Conservation (phyloP, 1,284 basidiomycete species). For the Volvariella surrecta region DNA sequence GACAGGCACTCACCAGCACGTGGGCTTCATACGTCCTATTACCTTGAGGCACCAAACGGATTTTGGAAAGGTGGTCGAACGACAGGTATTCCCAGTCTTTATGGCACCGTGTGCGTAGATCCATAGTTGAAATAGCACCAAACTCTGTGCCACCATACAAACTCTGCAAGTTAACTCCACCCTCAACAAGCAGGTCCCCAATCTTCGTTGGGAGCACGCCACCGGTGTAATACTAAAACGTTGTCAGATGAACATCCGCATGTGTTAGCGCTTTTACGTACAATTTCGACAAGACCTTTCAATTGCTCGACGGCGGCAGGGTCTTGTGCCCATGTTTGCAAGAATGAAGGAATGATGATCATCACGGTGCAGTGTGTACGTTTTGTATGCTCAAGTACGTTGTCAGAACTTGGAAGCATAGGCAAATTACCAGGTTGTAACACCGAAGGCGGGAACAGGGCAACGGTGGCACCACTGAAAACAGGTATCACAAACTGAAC, state of each 20-base stretch:
- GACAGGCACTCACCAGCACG: conserved; percentile 21
- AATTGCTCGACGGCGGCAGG: conserved; percentile 14
- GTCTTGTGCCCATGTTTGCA: conserved; percentile 17
- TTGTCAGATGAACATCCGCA: too few relatives aligned
- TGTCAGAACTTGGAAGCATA: conserved; percentile 15
- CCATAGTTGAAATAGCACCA: conserved; percentile 5
- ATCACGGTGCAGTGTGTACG: conserved; percentile 15
- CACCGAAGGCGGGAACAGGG: conserved; percentile 19
- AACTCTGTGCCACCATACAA: conserved; percentile 13
- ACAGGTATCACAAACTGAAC: conserved; percentile 15
- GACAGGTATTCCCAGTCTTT: conserved; percentile 21
- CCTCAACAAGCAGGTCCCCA: conserved; percentile 10
- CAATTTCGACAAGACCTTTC: conserved; percentile 14
- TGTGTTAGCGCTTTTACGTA: conserved; percentile 11
- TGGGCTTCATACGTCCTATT: conserved; percentile 32
- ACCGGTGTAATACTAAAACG: conserved; percentile 12
- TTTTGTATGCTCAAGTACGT: conserved; percentile 19
- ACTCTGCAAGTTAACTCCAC: conserved; percentile 11
- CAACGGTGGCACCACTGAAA: conserved; percentile 12
- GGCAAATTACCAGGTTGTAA: conserved; percentile 12
- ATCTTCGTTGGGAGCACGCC: conserved; percentile 9
- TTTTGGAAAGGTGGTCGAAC: conserved; percentile 17
- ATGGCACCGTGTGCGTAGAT: conserved; percentile 2
- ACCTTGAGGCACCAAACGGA: conserved; percentile 28
- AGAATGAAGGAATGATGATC: conserved; percentile 17